Conservation (phyloP, 192 early-diverging fungal species). For the Paraglomus brasilianum region DNA sequence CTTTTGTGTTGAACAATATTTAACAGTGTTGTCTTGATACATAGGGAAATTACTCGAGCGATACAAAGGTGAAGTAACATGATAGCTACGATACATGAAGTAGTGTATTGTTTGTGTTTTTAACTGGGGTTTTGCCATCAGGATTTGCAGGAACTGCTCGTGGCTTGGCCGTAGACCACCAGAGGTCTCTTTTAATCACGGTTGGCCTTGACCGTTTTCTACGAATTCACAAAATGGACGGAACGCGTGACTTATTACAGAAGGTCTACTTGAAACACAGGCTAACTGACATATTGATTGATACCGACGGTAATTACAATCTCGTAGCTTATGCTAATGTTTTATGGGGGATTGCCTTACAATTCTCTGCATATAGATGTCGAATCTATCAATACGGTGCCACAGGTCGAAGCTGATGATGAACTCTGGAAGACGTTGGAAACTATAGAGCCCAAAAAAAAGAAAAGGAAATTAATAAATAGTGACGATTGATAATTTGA, state of each 20-base stretch:
- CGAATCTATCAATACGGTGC: conserved; percentile 26
- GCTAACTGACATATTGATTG: conserved; percentile 64
- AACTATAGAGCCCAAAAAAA: conserved; percentile 22
- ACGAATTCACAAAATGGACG: conserved; percentile 68
- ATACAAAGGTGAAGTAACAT: conserved; percentile 4
- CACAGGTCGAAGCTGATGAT: conserved; percentile 58
- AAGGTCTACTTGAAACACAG: conserved; percentile 80
- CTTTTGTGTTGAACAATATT: background rate
- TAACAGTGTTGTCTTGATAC: background rate
- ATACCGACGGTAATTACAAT: conserved; percentile 39
- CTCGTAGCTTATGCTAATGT: background rate
- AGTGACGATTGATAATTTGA: background rate
- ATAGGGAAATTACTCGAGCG: background rate
- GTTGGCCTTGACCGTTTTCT: conserved; percentile 77
- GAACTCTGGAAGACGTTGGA: conserved; percentile 65
- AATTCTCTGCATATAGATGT: background rate
- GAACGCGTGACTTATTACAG: conserved; percentile 47
- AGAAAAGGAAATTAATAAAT: conserved; percentile 32
- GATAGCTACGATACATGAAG: background rate
- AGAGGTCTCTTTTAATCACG: conserved; percentile 48
- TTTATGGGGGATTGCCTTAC: background rate
- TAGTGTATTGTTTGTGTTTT: background rate
- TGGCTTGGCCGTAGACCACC: conserved; percentile 28
- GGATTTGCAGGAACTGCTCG: conserved; percentile 58
- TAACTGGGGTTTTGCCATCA: conserved; percentile 29